Percentiles rank a stretch among this genome's conserved stretches.
Evolutionary conservation across 169 alveolate species (phyloP).

Genomic region (Miamiensis avidus): DNA sequence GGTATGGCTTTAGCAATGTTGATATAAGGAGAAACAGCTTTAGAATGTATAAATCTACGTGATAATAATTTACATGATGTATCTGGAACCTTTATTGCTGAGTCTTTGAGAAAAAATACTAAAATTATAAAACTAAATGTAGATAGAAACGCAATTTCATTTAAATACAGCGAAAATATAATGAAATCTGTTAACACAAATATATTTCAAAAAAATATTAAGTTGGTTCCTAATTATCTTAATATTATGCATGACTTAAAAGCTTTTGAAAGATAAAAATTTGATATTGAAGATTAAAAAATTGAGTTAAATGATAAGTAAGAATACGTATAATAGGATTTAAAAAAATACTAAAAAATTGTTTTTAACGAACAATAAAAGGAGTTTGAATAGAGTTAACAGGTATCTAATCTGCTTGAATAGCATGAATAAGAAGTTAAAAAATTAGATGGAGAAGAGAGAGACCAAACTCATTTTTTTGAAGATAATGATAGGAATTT

Average conservation of each 20-base stretch:
- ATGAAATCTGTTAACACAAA: slow-evolving; percentile 15
- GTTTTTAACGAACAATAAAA: too few relatives aligned
- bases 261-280: slow-evolving; percentile 19
- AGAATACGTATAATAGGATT: too few relatives aligned
- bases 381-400: too few relatives aligned
- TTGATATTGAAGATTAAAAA: neutral
- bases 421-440: too few relatives aligned
- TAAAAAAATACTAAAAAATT: too few relatives aligned
- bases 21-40: slow-evolving; percentile 32
- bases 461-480: too few relatives aligned
- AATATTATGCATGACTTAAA: neutral
- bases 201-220: slow-evolving; percentile 7
- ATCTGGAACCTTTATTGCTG: slow-evolving; percentile 57
- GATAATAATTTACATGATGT: slow-evolving; percentile 59
- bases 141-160: slow-evolving; percentile 57
- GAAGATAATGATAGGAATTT: too few relatives aligned
- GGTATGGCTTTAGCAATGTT: slow-evolving; percentile 39
- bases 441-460: too few relatives aligned
- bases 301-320: too few relatives aligned
- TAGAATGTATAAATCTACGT: slow-evolving; percentile 31
- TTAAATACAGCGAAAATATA: slow-evolving; percentile 38
- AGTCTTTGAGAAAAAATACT: slow-evolving; percentile 55
- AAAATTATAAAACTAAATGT: slow-evolving; percentile 51
- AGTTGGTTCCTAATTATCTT: slow-evolving; percentile 21
- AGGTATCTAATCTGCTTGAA: too few relatives aligned